Conservation (phyloP, 495 filamentous ascomycete genomes). For the Podospora australis region DNA sequence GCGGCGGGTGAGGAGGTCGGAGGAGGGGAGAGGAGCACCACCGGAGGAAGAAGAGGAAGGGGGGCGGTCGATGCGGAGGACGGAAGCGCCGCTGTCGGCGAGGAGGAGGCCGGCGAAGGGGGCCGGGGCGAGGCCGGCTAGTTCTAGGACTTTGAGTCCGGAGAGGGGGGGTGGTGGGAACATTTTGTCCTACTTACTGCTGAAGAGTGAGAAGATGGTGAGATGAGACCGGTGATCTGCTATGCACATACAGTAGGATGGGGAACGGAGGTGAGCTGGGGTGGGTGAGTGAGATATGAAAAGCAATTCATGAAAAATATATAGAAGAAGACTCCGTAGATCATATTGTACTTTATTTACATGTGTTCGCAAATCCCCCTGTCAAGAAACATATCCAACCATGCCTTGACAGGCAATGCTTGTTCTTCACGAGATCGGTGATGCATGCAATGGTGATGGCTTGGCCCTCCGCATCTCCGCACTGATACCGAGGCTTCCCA, state of each 20-base stretch:
- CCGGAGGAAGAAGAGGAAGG: constrained; percentile 13
- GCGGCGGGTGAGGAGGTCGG: constrained; percentile 67
- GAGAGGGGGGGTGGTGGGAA: constrained; percentile 55
- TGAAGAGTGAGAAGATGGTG: too few relatives aligned
- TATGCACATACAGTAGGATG: too few relatives aligned
- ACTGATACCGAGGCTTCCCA: constrained; percentile 17
- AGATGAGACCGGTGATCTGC: too few relatives aligned
- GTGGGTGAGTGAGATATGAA: too few relatives aligned
- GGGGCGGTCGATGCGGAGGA: constrained; percentile 79
- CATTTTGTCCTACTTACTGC: too few relatives aligned
- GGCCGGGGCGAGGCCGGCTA: constrained; percentile 83
- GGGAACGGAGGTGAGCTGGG: too few relatives aligned
- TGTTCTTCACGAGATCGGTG: neutral
- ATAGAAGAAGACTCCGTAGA: too few relatives aligned
- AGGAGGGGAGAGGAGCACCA: constrained; percentile 36
- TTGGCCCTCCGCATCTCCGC: constrained; percentile 3
- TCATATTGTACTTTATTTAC: too few relatives aligned
- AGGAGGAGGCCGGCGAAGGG: constrained; percentile 87
- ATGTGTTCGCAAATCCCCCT: too few relatives aligned
- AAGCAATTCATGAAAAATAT: too few relatives aligned
- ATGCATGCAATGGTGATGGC: constrained; percentile 1
- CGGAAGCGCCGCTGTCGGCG: constrained; percentile 78
- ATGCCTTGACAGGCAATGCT: neutral
- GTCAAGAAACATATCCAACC: too few relatives aligned
- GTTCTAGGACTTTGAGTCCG: constrained; percentile 77